phyloP scores from a whole-genome alignment of 768 basidiomycete species.

The Amanita rubescens region DNA sequence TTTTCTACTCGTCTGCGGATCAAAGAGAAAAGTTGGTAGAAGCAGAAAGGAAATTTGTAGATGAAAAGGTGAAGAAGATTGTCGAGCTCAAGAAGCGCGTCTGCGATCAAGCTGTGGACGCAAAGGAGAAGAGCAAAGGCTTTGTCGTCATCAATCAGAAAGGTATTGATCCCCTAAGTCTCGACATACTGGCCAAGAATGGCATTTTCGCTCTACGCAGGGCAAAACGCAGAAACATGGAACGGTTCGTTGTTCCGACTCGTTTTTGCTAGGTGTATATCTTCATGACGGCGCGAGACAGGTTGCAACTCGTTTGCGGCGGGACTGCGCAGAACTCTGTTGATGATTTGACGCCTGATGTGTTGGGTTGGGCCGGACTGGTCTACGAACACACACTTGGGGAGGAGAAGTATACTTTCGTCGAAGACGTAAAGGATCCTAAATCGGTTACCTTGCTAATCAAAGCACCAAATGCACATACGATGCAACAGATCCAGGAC shows the following conservation, averaged over 20 bases:
- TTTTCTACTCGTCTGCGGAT: constrained; percentile 98
- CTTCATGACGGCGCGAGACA: constrained; percentile 20
- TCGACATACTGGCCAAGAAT: constrained; percentile 94
- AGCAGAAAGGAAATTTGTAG: constrained; percentile 90
- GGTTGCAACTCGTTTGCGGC: constrained; percentile 89
- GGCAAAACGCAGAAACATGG: constrained; percentile 99
- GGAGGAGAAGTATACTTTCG: constrained; percentile 97
- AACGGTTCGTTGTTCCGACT: constrained; percentile 50
- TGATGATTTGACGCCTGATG: constrained; percentile 86
- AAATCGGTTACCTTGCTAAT: constrained; percentile 94
- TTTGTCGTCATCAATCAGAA: constrained; percentile 99
- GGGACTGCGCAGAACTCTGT: constrained; percentile 97
- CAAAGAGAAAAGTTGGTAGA: constrained; percentile 99
- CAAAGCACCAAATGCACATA: constrained; percentile 97
- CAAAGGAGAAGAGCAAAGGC: constrained; percentile 71
- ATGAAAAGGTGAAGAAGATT: constrained; percentile 91
- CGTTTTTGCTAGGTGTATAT: constrained; percentile 2
- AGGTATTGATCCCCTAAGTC: constrained; percentile 94
- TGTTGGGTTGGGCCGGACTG: constrained; percentile 95
- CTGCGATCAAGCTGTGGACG: constrained; percentile 87
- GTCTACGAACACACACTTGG: constrained; percentile 99
- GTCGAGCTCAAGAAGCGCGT: constrained; percentile 94
- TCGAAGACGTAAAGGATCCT: constrained; percentile 94
- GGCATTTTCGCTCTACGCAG: constrained; percentile 91
- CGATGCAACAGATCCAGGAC: constrained; percentile 94